phyloP scores from a whole-genome alignment of 73 alveolate genomes.

The Paramecium sonneborni region DNA sequence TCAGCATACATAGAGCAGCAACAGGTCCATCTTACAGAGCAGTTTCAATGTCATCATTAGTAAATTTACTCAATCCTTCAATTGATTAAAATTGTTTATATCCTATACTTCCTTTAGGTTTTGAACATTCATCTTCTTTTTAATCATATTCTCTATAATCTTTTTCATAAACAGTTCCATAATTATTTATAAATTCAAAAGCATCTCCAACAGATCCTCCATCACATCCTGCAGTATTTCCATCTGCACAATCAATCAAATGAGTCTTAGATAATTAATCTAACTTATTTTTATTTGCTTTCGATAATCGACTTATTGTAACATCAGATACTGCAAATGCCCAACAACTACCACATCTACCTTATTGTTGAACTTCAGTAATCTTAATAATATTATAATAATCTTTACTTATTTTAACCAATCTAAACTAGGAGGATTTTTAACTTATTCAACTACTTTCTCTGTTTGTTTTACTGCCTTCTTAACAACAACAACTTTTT shows the following conservation, averaged over 20 bases:
- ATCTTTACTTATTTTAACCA: not conserved
- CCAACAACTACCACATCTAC: conserved; percentile 53
- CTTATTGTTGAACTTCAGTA: not conserved
- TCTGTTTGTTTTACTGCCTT: not conserved
- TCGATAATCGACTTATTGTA: not conserved
- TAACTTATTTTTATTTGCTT: not conserved
- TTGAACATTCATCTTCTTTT: not conserved
- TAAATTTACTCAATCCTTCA: not conserved
- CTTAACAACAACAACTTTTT: not conserved
- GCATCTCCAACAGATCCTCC: conserved; percentile 46
- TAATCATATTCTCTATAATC: conserved; percentile 33
- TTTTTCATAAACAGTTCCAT: not conserved
- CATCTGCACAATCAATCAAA: not conserved
- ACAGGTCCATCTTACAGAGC: conserved; percentile 35
- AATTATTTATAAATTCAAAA: not conserved
- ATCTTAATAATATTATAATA: not conserved
- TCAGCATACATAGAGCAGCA: conserved; percentile 27
- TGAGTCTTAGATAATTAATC: not conserved
- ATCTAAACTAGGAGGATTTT: not conserved
- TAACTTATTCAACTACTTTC: not conserved
- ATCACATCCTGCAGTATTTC: conserved; percentile 14
- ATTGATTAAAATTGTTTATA: not conserved
- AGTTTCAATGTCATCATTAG: not conserved
- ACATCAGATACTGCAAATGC: conserved; percentile 40
- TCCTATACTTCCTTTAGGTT: not conserved